These are phyloP conservation scores for Dispira simplex DNA, from an alignment of 192 early-diverging fungal genomes.

Conservation along the genomic window DNA sequence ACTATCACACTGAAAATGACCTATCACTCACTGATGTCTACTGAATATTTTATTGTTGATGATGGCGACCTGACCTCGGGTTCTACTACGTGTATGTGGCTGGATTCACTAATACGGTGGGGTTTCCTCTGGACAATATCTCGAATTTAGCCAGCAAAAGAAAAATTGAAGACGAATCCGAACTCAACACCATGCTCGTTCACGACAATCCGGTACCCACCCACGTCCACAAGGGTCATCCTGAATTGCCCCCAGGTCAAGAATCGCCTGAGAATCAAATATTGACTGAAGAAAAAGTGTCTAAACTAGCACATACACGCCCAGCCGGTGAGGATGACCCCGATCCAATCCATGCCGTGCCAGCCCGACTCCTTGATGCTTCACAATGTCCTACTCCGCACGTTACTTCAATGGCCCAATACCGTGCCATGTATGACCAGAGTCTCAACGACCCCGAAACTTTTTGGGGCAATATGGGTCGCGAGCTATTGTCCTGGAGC, in stretches of 20 bases:
- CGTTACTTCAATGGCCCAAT: slow-evolving; percentile 57
- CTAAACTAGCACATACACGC: neutral
- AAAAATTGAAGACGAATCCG: too few relatives aligned
- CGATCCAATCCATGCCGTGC: slow-evolving; percentile 28
- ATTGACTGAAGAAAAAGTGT: neutral
- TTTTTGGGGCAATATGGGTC: slow-evolving; percentile 78
- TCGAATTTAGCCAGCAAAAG: too few relatives aligned
- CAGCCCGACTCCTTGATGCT: slow-evolving; percentile 41
- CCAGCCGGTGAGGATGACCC: slow-evolving; percentile 13
- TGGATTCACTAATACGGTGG: too few relatives aligned
- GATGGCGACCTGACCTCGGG: too few relatives aligned
- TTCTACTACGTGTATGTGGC: too few relatives aligned
- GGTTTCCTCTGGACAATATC: too few relatives aligned
- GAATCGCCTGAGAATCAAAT: neutral
- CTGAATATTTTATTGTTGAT: too few relatives aligned
- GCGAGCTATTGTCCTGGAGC: slow-evolving; percentile 65
- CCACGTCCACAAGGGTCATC: too few relatives aligned
- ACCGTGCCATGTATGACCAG: slow-evolving; percentile 65
- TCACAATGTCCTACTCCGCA: slow-evolving; percentile 43
- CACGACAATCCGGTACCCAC: too few relatives aligned
- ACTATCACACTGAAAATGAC: too few relatives aligned
- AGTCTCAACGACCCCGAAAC: slow-evolving; percentile 60
- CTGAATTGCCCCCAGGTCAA: neutral
- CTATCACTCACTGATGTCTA: too few relatives aligned
- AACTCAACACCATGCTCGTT: too few relatives aligned